Base-by-base conservation (phyloP, 1,139 yeast species). In the Taphrina betulina region DNA sequence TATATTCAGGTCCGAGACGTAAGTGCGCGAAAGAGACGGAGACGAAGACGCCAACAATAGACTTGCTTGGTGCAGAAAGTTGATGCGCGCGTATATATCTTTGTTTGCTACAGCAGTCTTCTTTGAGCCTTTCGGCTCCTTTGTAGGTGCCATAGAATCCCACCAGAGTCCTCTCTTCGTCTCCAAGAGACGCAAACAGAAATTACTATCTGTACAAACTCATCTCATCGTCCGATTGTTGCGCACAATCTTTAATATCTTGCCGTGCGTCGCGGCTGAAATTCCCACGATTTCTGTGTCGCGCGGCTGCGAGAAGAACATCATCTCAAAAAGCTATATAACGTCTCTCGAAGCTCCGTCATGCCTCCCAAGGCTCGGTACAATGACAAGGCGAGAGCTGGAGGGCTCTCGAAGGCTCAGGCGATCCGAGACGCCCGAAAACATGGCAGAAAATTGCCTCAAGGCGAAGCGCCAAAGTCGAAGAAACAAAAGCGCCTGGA, bases 331-430 rank as follows among this genome's bases (percentile, higher is more conserved):
- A n/a, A n/a, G n/a, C n/a, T n/a, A n/a, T 26, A 12, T 26, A 12
- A 26, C 31, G 31, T 12, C 12, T 26, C 10, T 7, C 31, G 31
- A 12, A 7, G 31, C 12, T 12, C 12, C 12, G 10, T 26, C 31
- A 41, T 42, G 54, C 46, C 54, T 4, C 44, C 44, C 29, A 50
- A 50, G 22, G 54, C 54, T 2, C 1, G 95, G 61, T 85, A 83
- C 73, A 87, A 87, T 69, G 95, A 84, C 69, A 85, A 85, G 74
- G 95, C 95, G 58, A 79, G 95, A 35, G 67, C 88, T 2, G 95
- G 95, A 29, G 84, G 84, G 79, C 82, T 87, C 65, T 83, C 90
- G 36, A 86, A 84, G 74, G 86, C 84, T 67, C 82, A 84, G 34
- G 82, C 83, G 46, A 73, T 87, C 64, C 83, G 81, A 62, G 72